Evolutionary conservation across 2,329 filamentous ascomycete genomes (phyloP).

Genomic region (Neophaeococcomyces mojaviensis): DNA sequence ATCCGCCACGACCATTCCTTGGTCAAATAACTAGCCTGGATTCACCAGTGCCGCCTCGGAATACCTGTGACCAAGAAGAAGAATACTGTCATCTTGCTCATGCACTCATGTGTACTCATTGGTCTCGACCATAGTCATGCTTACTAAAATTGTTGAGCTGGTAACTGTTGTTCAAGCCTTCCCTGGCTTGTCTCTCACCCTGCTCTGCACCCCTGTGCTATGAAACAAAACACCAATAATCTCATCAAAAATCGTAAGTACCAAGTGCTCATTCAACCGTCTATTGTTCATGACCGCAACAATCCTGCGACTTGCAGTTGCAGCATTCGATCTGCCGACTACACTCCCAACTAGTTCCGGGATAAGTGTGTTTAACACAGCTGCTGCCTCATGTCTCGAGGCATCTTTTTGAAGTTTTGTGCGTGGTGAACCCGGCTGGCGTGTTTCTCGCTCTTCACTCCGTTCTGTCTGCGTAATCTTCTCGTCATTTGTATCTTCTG

Average conservation of each 20-base stretch:
- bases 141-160: no score
- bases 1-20: no score
- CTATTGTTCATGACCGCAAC: slow-evolving; percentile 89
- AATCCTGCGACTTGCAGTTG: slow-evolving; percentile 78
- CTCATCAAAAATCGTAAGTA: slow-evolving; percentile 66
- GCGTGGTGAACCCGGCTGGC: slow-evolving; percentile 44
- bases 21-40: no score
- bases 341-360: slow-evolving; percentile 90
- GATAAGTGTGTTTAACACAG: slow-evolving; percentile 81
- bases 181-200: neutral
- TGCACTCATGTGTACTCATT: no score
- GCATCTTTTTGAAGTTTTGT: slow-evolving; percentile 67
- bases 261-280: slow-evolving; percentile 69
- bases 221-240: slow-evolving; percentile 58
- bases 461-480: slow-evolving; percentile 31
- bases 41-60: no score
- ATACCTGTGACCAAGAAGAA: no score
- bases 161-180: neutral
- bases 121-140: no score
- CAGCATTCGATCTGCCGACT: slow-evolving; percentile 84
- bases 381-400: slow-evolving; percentile 75
- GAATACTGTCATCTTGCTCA: no score
- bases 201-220: neutral
- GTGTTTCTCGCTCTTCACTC: slow-evolving; percentile 35
- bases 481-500: slow-evolving; percentile 32